These are phyloP conservation scores for Ceratocystis huliohia DNA, from an alignment of 2,329 filamentous ascomycete species.

Conservation along the genomic window DNA sequence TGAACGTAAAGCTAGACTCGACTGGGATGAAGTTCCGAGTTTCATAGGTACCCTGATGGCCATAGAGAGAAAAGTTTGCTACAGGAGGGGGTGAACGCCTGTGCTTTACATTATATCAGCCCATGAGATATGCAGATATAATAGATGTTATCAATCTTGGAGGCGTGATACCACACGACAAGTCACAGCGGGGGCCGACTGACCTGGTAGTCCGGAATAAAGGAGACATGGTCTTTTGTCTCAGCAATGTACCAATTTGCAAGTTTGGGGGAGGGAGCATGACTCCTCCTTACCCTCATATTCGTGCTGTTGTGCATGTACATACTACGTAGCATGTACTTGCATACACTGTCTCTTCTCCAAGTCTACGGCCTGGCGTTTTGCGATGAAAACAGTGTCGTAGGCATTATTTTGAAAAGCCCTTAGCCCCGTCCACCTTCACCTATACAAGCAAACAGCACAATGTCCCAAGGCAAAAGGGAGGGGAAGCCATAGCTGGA, in stretches of 20 bases:
- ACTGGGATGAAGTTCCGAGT: not conserved
- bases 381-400: not conserved
- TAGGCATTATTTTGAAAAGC: not conserved
- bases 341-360: not conserved
- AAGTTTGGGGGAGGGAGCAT: not conserved
- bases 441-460: not conserved
- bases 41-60: not conserved
- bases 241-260: not conserved
- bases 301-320: not conserved
- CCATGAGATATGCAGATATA: not conserved
- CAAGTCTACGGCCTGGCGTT: not conserved
- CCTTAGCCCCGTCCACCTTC: not conserved
- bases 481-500: not conserved
- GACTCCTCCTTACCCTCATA: not conserved
- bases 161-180: not conserved
- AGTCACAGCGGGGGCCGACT: not conserved
- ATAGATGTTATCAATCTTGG: not conserved
- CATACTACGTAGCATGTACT: not conserved
- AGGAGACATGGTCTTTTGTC: not conserved
- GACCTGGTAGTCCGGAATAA: not conserved
- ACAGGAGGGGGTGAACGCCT: not conserved
- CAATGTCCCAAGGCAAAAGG: not conserved
- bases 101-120: not conserved
- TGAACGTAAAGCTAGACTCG: not conserved
- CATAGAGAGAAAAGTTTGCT: slow-evolving; percentile 1